A percentile compares a stretch with the other conserved stretches of the same genome.
Evolutionary conservation across 805 yeast genomes (phyloP).

Genomic region (Cyberlindnera subsufficiens): DNA sequence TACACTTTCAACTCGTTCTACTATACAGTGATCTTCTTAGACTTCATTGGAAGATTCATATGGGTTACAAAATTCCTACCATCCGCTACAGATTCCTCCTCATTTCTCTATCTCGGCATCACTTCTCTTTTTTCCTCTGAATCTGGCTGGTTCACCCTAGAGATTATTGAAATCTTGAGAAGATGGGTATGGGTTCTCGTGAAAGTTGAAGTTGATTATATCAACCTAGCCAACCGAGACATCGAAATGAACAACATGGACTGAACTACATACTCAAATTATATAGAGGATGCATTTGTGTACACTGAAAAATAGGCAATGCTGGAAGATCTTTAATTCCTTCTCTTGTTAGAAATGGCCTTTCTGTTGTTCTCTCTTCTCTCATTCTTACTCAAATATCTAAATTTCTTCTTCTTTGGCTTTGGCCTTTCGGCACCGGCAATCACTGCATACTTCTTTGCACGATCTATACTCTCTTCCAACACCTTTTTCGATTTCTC

Average conservation of each 20-base stretch:
- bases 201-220: slow-evolving; percentile 70
- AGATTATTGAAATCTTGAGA: slow-evolving; percentile 70
- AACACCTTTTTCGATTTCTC: slow-evolving; percentile 62
- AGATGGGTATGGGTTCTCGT: slow-evolving; percentile 88
- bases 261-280: neutral
- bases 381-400: slow-evolving; percentile 80
- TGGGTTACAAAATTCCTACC: slow-evolving; percentile 60
- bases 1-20: slow-evolving; percentile 33
- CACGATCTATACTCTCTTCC: slow-evolving; percentile 68
- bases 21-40: slow-evolving; percentile 50
- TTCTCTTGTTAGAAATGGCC: slow-evolving; percentile 32
- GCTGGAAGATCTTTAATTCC: slow-evolving; percentile 10
- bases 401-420: slow-evolving; percentile 69
- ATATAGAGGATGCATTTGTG: neutral
- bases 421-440: slow-evolving; percentile 23
- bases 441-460: slow-evolving; percentile 74
- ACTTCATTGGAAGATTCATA: slow-evolving; percentile 62
- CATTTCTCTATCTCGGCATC: slow-evolving; percentile 1
- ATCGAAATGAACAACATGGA: slow-evolving; percentile 8
- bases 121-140: slow-evolving; percentile 27
- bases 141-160: slow-evolving; percentile 60
- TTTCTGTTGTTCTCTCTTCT: slow-evolving; percentile 55
- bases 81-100: neutral
- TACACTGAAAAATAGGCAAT: neutral
- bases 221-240: slow-evolving; percentile 5